Percentiles rank a stretch among this genome's conserved stretches.
phyloP scores from a whole-genome alignment of 2,329 filamentous ascomycete species.

The Pseudomassariella vexata region DNA sequence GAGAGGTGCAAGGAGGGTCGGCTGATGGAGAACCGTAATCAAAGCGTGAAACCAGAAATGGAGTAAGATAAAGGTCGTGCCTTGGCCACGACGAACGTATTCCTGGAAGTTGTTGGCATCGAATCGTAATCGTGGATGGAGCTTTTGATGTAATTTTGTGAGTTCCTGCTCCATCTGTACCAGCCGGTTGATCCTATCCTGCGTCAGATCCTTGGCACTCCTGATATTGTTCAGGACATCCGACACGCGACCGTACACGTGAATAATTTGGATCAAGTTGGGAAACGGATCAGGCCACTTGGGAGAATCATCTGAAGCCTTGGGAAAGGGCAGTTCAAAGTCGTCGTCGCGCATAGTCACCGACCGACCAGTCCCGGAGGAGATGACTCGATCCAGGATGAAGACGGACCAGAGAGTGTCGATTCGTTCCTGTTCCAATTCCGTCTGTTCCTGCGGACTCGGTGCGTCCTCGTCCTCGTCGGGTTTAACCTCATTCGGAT shows the following conservation, averaged over 20 bases:
- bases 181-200: constrained; percentile 66
- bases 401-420: constrained; percentile 91
- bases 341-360: constrained; percentile 81
- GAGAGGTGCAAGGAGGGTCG: constrained; percentile 75
- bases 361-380: constrained; percentile 76
- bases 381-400: constrained; percentile 80
- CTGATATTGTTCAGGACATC: constrained; percentile 80
- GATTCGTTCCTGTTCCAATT: constrained; percentile 72
- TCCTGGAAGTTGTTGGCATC: constrained; percentile 82
- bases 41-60: constrained; percentile 88
- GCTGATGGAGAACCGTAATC: constrained; percentile 80
- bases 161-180: constrained; percentile 76
- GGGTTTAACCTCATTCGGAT: constrained; percentile 25
- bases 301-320: constrained; percentile 45
- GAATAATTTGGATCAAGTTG: constrained; percentile 74
- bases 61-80: constrained; percentile 79
- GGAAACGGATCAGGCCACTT: constrained; percentile 76
- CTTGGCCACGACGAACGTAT: constrained; percentile 74
- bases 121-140: constrained; percentile 73
- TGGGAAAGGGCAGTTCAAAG: constrained; percentile 70
- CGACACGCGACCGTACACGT: constrained; percentile 78
- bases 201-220: constrained; percentile 66
- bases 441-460: constrained; percentile 49
- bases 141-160: constrained; percentile 64
- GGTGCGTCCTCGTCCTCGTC: constrained; percentile 35